Evolutionary conservation across 345 rosid species (phyloP).

Genomic region (Geranium rotundifolium): DNA sequence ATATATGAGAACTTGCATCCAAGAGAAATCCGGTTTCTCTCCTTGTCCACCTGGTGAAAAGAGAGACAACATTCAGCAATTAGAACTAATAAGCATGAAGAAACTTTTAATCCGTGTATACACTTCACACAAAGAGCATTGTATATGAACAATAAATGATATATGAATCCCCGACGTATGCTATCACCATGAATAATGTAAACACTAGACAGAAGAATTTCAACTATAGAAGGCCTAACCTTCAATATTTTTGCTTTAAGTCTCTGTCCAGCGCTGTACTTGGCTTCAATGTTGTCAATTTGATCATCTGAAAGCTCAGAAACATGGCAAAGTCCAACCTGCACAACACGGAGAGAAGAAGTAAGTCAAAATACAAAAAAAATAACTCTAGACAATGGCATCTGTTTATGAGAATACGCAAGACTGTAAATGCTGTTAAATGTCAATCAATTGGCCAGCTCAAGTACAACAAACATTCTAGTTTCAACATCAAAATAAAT

Average conservation of each 20-base stretch:
- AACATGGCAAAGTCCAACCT: constrained; percentile 93
- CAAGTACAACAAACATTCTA: background rate
- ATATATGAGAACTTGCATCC: constrained; percentile 68
- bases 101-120: background rate
- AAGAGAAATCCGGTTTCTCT: constrained; percentile 67
- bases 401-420: background rate
- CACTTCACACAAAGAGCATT: background rate
- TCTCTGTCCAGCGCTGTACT: constrained; percentile 61
- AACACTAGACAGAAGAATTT: background rate
- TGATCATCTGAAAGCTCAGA: constrained; percentile 68
- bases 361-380: background rate
- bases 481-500: no score
- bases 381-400: background rate
- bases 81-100: background rate
- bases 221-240: constrained; percentile 24
- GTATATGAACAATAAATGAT: no score
- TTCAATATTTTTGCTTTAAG: constrained; percentile 71
- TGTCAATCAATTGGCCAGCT: background rate
- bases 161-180: no score
- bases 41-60: constrained; percentile 54
- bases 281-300: constrained; percentile 43
- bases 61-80: constrained; percentile 3
- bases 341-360: constrained; percentile 6
- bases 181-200: no score
- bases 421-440: background rate